Evolutionary conservation across 345 rosid genomes (phyloP).

Genomic region (Rhodamnia rubescens): DNA sequence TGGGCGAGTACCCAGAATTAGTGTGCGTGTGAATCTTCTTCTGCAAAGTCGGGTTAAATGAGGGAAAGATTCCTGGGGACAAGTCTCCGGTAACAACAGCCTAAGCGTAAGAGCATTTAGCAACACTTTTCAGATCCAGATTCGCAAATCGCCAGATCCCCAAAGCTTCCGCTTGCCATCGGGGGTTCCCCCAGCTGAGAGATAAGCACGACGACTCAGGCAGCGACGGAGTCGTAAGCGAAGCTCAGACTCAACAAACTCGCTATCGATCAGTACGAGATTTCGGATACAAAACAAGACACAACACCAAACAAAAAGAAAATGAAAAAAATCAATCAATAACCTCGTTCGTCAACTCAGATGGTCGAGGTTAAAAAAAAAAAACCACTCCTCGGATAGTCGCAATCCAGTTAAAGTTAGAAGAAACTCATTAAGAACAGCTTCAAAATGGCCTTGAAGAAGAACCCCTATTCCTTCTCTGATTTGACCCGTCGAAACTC

Average conservation of each 20-base stretch:
- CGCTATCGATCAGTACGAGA: neutral
- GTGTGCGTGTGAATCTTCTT: neutral
- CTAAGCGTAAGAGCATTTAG: neutral
- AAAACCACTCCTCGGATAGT: too few species aligned
- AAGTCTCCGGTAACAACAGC: neutral
- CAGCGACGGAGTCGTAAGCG: neutral
- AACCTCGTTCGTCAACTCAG: too few species aligned
- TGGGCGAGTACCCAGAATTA: too few species aligned
- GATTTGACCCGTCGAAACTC: neutral
- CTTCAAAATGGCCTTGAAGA: conserved; percentile 1
- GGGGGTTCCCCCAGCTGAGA: neutral
- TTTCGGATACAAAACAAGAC: too few species aligned
- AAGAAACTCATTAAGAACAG: neutral
- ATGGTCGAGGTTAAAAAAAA: too few species aligned
- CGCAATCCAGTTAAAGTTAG: neutral
- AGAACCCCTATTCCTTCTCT: neutral
- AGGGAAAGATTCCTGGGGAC: neutral
- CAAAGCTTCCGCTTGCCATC: neutral
- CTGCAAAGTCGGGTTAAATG: neutral
- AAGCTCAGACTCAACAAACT: neutral
- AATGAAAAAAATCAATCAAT: too few species aligned
- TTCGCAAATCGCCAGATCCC: neutral
- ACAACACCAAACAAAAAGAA: too few species aligned
- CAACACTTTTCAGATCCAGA: neutral
- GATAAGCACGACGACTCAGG: neutral